These are phyloP conservation scores for Teunomyces lycoperdinae DNA, from an alignment of 805 yeast genomes.

Conservation along the genomic window DNA sequence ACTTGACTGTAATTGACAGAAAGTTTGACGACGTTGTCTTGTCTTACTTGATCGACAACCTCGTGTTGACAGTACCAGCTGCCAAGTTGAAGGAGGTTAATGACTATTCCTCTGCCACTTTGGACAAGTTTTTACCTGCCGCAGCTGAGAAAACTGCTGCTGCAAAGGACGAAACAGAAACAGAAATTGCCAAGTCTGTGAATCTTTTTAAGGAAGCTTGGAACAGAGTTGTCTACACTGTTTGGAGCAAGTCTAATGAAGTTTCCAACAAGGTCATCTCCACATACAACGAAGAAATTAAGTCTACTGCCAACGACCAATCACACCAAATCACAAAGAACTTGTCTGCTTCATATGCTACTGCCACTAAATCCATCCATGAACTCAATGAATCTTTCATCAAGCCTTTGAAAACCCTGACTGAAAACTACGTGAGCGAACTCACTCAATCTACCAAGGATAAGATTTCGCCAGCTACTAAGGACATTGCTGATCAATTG, in stretches of 20 bases:
- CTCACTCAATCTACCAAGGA: slow-evolving; percentile 32
- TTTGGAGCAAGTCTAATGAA: slow-evolving; percentile 26
- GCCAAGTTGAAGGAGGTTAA: slow-evolving; percentile 22
- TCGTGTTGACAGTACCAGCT: slow-evolving; percentile 8
- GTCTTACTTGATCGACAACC: slow-evolving; percentile 9
- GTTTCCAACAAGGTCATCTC: slow-evolving; percentile 27
- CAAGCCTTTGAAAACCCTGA: slow-evolving; percentile 38
- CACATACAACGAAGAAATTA: slow-evolving; percentile 35
- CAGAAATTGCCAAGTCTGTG: slow-evolving; percentile 15
- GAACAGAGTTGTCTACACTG: slow-evolving; percentile 21
- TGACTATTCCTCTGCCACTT: slow-evolving; percentile 16
- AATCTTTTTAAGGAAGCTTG: slow-evolving; percentile 20
- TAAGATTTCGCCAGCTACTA: slow-evolving; percentile 13
- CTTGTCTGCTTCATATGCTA: slow-evolving; percentile 33
- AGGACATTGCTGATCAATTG: slow-evolving; percentile 11
- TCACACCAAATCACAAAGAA: slow-evolving; percentile 29
- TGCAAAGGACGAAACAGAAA: slow-evolving; percentile 13
- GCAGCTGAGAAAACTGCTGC: slow-evolving; percentile 23
- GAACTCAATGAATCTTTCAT: slow-evolving; percentile 34
- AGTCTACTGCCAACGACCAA: slow-evolving; percentile 18
- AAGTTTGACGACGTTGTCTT: slow-evolving; percentile 10
- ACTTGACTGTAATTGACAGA: neutral
- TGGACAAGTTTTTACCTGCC: slow-evolving; percentile 25
- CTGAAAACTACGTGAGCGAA: slow-evolving; percentile 37
- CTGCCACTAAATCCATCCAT: slow-evolving; percentile 31